Evolutionary conservation across 2,329 filamentous ascomycete species (phyloP), one percentile per base, ranked within the genome.

Genomic region (Balansia obtecta): DNA sequence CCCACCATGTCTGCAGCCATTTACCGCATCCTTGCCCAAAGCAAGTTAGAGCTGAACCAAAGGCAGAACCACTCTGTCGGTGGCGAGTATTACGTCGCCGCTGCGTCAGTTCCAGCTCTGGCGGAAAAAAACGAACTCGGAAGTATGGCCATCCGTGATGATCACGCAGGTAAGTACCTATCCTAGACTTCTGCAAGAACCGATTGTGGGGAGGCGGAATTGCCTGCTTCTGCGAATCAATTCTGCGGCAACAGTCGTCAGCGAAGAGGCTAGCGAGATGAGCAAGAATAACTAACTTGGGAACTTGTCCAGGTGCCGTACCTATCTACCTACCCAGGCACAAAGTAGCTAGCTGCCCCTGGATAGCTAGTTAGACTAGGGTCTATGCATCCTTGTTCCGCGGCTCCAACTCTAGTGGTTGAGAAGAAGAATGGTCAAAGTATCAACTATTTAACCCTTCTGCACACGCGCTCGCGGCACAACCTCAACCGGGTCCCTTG

Each of bases 1-100:
- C 27, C 27, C 27, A 8, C 27, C 27, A 27, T 27, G 27, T 27
- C 27, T 41, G 27, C 45, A 30, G 45, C 33, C 7, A 3, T 37
- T 5, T 1, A 37, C 11, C 18, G 38, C 34, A 38, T 40, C 39
- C 20, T 34, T 39, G n/a, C 18, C 37, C 46, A 42, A 42, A 5
- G 27, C 13, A 27, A 20, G n/a, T 41, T 37, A 20, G 27, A n/a
- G 39, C 8, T 32, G 30, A 22, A 22, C 16, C 10, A 32, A 42
- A 49, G 46, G 52, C 46, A 49, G 41, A 53, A 53, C 52, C 48
- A 42, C 45, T 34, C 27, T 38, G 45, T 49, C 49, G 52, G 52
- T 53, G 49, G 49, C 49, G 45, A 48, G 30, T 48, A 27, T 27
- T 27, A 27, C 27, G 27, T 27, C 15, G 34, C 15, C 15, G 37